Evolutionary conservation across 1,139 yeast genomes (phyloP), one percentile per base, ranked within the genome.

Genomic region (Hansenula lynferdii): DNA sequence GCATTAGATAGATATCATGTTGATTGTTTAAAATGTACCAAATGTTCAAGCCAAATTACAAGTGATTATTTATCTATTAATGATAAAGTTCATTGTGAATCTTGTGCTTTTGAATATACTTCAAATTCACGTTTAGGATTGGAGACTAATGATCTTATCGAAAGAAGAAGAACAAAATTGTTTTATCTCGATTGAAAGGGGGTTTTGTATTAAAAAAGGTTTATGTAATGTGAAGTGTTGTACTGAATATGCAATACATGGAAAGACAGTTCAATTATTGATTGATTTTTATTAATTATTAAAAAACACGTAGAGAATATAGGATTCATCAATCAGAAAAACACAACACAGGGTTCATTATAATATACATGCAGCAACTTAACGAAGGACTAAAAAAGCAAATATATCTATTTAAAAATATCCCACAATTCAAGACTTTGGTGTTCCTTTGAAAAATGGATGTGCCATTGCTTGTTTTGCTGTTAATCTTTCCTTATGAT

Each of bases 401-500:
- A n/a, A n/a, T n/a, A n/a, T n/a, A n/a, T n/a, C n/a, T n/a, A n/a
- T n/a, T n/a, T n/a, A n/a, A n/a, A n/a, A n/a, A n/a, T n/a, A n/a
- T n/a, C n/a, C n/a, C n/a, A n/a, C n/a, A 4, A 8, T 15, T 28
- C 26, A 19, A 31, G 16, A 33, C 23, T 38, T 34, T 30, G 37
- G 32, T 6, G 35, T 31, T 14, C 40, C 42, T 30, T 45, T 43
- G 56, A 83, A 83, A 56, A 80, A 86, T 9, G 82, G 75, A 63
- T 94, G 97, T 15, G 67, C 79, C 95, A 94, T 83, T 18, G 98
- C 97, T 62, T 94, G 97, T 60, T 75, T 75, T 4, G 98, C 97
- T 10, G 98, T 92, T 42, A 90, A 72, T 54, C 99, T 77, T 58
- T 85, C 90, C 59, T 89, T 96, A 59, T 94, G 99, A 59, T 94